Conservation (phyloP, 768 basidiomycete species). For the Xerocomellus intermedius region DNA sequence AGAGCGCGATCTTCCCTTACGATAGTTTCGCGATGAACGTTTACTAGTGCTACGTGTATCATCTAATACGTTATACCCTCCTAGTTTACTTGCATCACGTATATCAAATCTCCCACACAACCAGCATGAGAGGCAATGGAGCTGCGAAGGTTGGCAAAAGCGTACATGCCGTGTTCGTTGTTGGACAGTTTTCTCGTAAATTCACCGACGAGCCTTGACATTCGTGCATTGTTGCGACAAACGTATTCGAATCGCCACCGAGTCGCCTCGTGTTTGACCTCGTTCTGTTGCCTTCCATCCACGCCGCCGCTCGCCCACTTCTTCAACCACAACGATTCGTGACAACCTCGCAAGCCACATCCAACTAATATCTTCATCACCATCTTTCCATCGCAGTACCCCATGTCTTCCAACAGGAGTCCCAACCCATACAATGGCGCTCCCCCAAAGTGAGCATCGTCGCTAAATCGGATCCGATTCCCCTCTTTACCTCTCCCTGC, state of each 20-base stretch:
- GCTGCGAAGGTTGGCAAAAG: not conserved
- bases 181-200: not conserved
- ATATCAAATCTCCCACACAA: constrained; percentile 13
- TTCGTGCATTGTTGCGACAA: not conserved
- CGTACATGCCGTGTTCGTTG: not conserved
- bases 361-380: not conserved
- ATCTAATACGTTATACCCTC: constrained; percentile 7
- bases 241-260: not conserved
- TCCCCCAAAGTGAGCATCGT: constrained; percentile 33
- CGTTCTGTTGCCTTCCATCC: constrained; percentile 14
- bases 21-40: constrained; percentile 6
- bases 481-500: not conserved
- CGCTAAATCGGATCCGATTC: not conserved
- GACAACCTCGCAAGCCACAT: not conserved
- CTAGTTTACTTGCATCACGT: constrained; percentile 8
- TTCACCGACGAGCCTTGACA: not conserved
- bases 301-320: not conserved
- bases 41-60: constrained; percentile 2
- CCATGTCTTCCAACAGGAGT: constrained; percentile 36
- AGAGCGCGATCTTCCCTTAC: not conserved
- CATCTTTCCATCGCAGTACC: constrained; percentile 5
- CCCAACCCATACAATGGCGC: constrained; percentile 32
- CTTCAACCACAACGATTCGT: constrained; percentile 2
- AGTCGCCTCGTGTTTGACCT: constrained; percentile 23
- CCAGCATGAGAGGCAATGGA: not conserved